phyloP scores from a whole-genome alignment of 768 basidiomycete species.

The Boletus sp. region DNA sequence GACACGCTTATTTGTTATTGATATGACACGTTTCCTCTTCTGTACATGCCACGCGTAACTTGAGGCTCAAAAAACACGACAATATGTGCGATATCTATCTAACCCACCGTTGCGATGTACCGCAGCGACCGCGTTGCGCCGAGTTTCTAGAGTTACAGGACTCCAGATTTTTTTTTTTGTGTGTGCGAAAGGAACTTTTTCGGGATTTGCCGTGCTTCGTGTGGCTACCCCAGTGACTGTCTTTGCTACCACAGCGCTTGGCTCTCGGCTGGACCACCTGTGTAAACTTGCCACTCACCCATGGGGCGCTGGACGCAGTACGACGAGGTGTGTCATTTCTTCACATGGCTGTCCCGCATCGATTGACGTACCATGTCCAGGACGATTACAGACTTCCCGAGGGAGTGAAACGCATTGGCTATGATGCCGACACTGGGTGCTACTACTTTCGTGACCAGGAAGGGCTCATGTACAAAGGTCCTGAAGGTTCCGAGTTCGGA shows the following conservation, averaged over 20 bases:
- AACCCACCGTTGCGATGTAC: neutral
- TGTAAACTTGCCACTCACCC: neutral
- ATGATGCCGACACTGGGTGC: constrained; percentile 65
- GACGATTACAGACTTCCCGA: constrained; percentile 52
- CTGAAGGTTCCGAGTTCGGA: constrained; percentile 62
- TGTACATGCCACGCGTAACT: neutral
- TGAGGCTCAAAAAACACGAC: neutral
- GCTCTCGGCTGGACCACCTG: constrained; percentile 22
- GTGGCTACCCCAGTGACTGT: neutral
- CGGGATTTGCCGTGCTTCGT: constrained; percentile 22
- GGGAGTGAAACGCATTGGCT: constrained; percentile 63
- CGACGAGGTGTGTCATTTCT: constrained; percentile 24
- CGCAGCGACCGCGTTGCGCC: neutral
- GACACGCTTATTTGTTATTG: constrained; percentile 20
- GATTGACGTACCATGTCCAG: constrained; percentile 25
- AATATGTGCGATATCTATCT: neutral
- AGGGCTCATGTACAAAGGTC: constrained; percentile 53
- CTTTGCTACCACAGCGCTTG: constrained; percentile 3
- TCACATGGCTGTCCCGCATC: neutral
- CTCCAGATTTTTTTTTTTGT: neutral
- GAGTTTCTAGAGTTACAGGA: neutral
- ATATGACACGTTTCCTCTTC: constrained; percentile 16
- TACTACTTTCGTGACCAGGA: constrained; percentile 61
- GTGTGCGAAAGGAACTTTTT: neutral
- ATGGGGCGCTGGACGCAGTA: constrained; percentile 41